Conservation (phyloP, 129 eudicot genomes). For the Saussurea involucrata region DNA sequence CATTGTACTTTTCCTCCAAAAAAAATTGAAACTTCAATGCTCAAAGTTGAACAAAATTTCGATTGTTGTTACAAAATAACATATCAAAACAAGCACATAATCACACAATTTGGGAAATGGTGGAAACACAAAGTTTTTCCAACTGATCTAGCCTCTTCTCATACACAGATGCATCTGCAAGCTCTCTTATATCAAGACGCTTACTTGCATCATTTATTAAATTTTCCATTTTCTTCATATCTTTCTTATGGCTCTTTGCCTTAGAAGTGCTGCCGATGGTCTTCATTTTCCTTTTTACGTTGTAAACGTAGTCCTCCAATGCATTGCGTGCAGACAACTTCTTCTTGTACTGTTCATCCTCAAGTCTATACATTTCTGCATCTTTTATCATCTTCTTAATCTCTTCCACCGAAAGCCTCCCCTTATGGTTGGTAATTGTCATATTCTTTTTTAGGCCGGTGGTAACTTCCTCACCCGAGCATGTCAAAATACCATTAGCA, state of each 20-base stretch:
- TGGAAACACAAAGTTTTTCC: conserved; percentile 1
- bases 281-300: conserved; percentile 1
- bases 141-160: not conserved
- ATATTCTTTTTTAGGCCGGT: conserved; percentile 13
- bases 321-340: conserved; percentile 15
- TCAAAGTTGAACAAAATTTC: no score
- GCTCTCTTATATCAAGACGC: not conserved
- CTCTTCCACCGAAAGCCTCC: no score
- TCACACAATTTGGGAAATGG: conserved; percentile 1
- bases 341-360: not conserved
- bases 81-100: no score
- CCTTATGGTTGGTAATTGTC: conserved; percentile 16
- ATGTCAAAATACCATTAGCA: not conserved
- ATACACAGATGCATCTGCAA: conserved; percentile 1
- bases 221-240: conserved; percentile 5
- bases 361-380: conserved; percentile 5
- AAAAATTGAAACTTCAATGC: no score
- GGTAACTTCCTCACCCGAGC: conserved; percentile 15
- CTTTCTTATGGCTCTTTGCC: conserved; percentile 3
- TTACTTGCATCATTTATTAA: not conserved
- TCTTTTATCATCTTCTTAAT: conserved; percentile 14
- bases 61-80: no score
- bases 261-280: not conserved
- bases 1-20: no score
- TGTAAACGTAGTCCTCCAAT: conserved; percentile 11